Percentiles rank a stretch among this genome's conserved stretches.
Evolutionary conservation across 306 rosid genomes (phyloP).

Genomic region (Cucurbita moschata): DNA sequence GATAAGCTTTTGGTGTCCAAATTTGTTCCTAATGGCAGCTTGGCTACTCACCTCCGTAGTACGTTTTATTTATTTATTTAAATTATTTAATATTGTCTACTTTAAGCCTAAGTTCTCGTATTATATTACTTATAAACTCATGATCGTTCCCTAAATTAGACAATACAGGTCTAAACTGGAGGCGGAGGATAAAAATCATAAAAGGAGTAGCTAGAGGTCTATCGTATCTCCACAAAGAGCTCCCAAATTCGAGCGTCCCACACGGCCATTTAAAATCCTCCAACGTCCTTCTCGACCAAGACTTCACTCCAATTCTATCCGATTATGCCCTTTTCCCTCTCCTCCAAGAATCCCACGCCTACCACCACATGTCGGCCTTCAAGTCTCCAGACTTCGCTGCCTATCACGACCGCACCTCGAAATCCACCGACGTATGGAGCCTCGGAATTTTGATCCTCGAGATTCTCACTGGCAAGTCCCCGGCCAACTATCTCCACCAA

Average conservation of each 20-base stretch:
- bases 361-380: slow-evolving; percentile 48
- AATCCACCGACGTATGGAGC: slow-evolving; percentile 80
- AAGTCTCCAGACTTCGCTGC: slow-evolving; percentile 53
- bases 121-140: too few relatives aligned
- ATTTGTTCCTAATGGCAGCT: slow-evolving; percentile 38
- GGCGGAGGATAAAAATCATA: slow-evolving; percentile 14
- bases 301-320: slow-evolving; percentile 28
- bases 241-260: slow-evolving; percentile 20
- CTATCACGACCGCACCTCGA: slow-evolving; percentile 51
- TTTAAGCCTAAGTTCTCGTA: too few relatives aligned
- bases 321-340: slow-evolving; percentile 45
- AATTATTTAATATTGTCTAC: too few relatives aligned
- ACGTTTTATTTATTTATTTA: not conserved
- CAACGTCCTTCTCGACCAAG: slow-evolving; percentile 41
- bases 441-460: slow-evolving; percentile 71
- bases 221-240: slow-evolving; percentile 39
- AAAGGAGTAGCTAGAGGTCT: slow-evolving; percentile 67
- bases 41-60: slow-evolving; percentile 66
- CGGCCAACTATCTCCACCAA: slow-evolving; percentile 38
- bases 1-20: slow-evolving; percentile 50
- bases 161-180: not conserved
- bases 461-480: slow-evolving; percentile 48
- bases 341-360: slow-evolving; percentile 36
- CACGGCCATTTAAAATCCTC: slow-evolving; percentile 92
- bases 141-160: too few relatives aligned